Evolutionary conservation across 768 basidiomycete genomes (phyloP).

Genomic region (Tylopilus sp.): DNA sequence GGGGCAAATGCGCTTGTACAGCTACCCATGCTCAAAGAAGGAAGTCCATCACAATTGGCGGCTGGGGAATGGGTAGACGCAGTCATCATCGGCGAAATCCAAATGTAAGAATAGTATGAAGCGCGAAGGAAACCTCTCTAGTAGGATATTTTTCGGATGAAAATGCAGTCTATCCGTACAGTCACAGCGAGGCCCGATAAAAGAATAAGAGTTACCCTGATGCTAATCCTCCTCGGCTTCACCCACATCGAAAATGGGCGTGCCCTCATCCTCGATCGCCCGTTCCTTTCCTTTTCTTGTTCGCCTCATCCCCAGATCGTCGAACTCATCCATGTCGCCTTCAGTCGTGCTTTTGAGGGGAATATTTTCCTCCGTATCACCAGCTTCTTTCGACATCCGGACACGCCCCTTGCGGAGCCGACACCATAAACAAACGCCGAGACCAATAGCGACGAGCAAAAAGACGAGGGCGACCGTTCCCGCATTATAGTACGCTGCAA

Average conservation of each 20-base stretch:
- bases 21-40: constrained; percentile 46
- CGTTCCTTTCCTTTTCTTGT: constrained; percentile 49
- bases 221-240: constrained; percentile 43
- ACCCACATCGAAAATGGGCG: constrained; percentile 56
- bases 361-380: constrained; percentile 59
- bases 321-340: constrained; percentile 41
- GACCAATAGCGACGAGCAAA: constrained; percentile 60
- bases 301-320: constrained; percentile 35
- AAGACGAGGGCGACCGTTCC: constrained; percentile 86
- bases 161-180: not conserved
- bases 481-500: constrained; percentile 88
- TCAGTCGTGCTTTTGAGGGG: constrained; percentile 48
- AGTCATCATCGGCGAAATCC: constrained; percentile 67
- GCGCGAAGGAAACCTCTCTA: not conserved
- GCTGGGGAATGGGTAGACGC: constrained; percentile 56
- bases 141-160: not conserved
- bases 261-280: constrained; percentile 31
- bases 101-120: constrained; percentile 20
- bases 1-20: constrained; percentile 79
- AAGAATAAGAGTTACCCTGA: constrained; percentile 15
- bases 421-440: constrained; percentile 80
- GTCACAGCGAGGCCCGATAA: not conserved
- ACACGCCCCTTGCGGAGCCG: constrained; percentile 36
- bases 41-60: constrained; percentile 38
- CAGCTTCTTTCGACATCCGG: constrained; percentile 20